Evolutionary conservation across 2,329 filamentous ascomycete species (phyloP), one percentile per base, ranked within the genome.

Genomic region (Phyllosticta citrichinensis): DNA sequence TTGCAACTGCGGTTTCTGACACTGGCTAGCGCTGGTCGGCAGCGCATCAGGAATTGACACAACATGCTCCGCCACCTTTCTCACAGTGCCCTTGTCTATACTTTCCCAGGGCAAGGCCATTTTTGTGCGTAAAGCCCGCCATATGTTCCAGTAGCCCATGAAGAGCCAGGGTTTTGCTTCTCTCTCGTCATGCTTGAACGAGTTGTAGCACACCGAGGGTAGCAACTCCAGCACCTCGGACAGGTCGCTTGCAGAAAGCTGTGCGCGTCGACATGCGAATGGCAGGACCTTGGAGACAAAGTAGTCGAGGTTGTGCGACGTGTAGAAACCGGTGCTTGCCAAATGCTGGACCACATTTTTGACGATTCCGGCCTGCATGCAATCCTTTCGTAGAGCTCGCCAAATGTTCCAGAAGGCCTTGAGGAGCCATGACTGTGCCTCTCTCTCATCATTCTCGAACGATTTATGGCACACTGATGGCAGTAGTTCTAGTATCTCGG

Each of bases 141-240:
- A 61, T n/a, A 61, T 61, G 10, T 47, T 51, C 55, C 59, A 30
- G 50, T 61, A 61, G 5, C 30, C 59, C 11, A 20, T 30, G 17
- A 61, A 47, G 10, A 27, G 27, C 59, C 59, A 61, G 5, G 24
- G 14, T 8, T 50, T 52, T 8, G 40, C n/a, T n/a, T 47, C 40
- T n/a, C 2, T n/a, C 6, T 8, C 14, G 17, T n/a, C 17, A 47
- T n/a, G 17, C n/a, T 17, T 47, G 40, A 47, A 8, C 5, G 40
- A 47, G 2, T 47, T 47, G 40, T 47, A 8, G 40, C 40, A 47
- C 5, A 47, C n/a, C 0, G 40, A 47, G 40, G 40, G 40, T 8
- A 47, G n/a, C 12, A 47, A 8, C 14, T 47, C 40, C 40, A 47
- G 40, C 6, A 47, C n/a, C 5, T 17, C 17, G 17, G 40, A 47